These are phyloP conservation scores for Alternaria tenuissima DNA, from an alignment of 2,329 filamentous ascomycete species.

Conservation along the genomic window DNA sequence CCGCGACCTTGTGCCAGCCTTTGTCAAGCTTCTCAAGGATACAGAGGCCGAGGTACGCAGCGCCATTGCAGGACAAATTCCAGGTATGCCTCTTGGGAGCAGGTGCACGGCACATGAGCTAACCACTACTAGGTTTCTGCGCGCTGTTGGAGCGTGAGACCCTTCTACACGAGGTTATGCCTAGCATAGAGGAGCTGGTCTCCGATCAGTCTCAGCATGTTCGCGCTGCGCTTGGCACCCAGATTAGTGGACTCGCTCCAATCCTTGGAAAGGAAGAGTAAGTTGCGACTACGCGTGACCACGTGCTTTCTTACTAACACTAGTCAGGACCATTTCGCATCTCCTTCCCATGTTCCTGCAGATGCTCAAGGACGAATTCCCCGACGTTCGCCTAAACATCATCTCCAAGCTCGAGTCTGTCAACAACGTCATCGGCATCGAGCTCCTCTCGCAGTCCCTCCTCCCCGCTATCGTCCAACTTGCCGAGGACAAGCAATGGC, in stretches of 20 bases:
- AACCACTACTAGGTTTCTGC: slow-evolving; percentile 77
- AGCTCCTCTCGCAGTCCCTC: slow-evolving; percentile 93
- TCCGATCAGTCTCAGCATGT: slow-evolving; percentile 97
- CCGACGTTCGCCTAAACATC: slow-evolving; percentile 96
- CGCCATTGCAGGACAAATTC: slow-evolving; percentile 96
- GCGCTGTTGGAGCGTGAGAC: slow-evolving; percentile 84
- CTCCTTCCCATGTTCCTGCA: slow-evolving; percentile 98
- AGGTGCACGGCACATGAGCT: slow-evolving; percentile 29
- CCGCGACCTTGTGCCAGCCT: slow-evolving; percentile 92
- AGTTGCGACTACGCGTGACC: slow-evolving; percentile 49
- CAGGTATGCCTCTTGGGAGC: slow-evolving; percentile 60
- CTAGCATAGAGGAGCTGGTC: slow-evolving; percentile 92
- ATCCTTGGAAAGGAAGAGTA: slow-evolving; percentile 98
- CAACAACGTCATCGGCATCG: slow-evolving; percentile 98
- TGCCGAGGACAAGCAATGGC: slow-evolving; percentile 99
- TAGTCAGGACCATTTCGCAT: slow-evolving; percentile 84
- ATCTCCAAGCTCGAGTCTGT: slow-evolving; percentile 99
- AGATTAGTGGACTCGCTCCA: slow-evolving; percentile 95
- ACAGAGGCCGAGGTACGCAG: slow-evolving; percentile 97
- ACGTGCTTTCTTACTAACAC: slow-evolving; percentile 33
- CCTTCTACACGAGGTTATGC: slow-evolving; percentile 95
- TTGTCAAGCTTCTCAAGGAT: slow-evolving; percentile 97
- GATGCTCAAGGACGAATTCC: slow-evolving; percentile 99
- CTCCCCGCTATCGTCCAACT: slow-evolving; percentile 97
- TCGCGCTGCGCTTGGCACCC: slow-evolving; percentile 90